phyloP scores from a whole-genome alignment of 495 filamentous ascomycete species.

The Hypomontagnella monticulosa region DNA sequence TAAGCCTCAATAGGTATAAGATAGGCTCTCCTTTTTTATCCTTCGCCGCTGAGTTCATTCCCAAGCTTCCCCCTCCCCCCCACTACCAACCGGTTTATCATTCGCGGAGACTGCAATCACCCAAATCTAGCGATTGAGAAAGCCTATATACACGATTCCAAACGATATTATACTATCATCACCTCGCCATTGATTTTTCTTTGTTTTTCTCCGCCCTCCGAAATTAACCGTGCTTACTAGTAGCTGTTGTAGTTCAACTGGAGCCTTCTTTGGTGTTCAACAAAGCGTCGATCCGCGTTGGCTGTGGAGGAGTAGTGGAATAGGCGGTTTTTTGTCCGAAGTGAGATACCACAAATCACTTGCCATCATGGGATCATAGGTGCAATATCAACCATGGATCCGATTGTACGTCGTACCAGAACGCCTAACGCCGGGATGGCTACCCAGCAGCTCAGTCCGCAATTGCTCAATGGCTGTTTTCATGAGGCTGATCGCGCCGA shows the following conservation, averaged over 20 bases:
- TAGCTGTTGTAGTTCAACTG: background rate
- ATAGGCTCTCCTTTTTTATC: slow-evolving; percentile 14
- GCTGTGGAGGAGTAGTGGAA: slow-evolving; percentile 35
- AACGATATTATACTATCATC: slow-evolving; percentile 14
- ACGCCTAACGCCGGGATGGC: slow-evolving; percentile 19
- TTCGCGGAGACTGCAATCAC: slow-evolving; percentile 33
- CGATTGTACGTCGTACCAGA: slow-evolving; percentile 21
- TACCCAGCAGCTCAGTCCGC: slow-evolving; percentile 37
- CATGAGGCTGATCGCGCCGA: slow-evolving; percentile 57
- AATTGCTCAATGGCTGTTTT: slow-evolving; percentile 57
- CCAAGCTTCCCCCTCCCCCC: slow-evolving; percentile 23
- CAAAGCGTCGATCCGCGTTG: slow-evolving; percentile 8
- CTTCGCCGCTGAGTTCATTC: slow-evolving; percentile 15
- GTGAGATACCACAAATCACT: slow-evolving; percentile 21
- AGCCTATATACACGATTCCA: background rate
- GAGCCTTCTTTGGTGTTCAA: slow-evolving; percentile 12
- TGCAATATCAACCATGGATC: slow-evolving; percentile 26
- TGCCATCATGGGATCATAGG: slow-evolving; percentile 30
- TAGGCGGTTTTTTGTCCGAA: slow-evolving; percentile 4
- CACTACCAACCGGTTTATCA: slow-evolving; percentile 29
- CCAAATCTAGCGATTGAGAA: slow-evolving; percentile 3
- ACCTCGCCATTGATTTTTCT: slow-evolving; percentile 2
- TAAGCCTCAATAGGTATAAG: slow-evolving; percentile 24
- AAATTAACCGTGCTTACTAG: slow-evolving; percentile 7
- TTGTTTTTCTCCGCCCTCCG: background rate